Evolutionary conservation across 768 basidiomycete genomes (phyloP), one percentile per base, ranked within the genome.

Genomic region (Nidula microcarpa): DNA sequence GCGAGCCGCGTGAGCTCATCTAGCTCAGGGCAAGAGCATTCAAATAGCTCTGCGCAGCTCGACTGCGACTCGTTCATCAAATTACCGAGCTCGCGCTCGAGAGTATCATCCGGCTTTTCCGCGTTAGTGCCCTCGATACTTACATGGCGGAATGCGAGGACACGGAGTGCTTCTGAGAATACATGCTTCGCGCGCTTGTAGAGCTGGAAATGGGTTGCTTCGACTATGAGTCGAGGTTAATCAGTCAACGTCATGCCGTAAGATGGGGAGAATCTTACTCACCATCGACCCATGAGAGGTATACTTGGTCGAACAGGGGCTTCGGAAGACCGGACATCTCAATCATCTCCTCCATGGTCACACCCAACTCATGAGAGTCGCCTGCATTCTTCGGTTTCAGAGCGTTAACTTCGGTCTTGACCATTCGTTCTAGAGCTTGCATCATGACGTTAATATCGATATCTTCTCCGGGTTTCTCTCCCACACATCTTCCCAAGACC

Each of bases 181-280:
- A 93, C 89, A 62, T 95, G 94, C 63, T 81, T 84, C 4, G 87
- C 82, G 52, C 94, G 83, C 58, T 86, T 87, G 75, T 89, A 91
- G 13, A 95, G 69, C 64, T 92, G 86, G 74, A 94, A 94, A 67
- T 85, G 74, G 1, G 81, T 83, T 10, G 90, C 84, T 68, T 94
- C 87, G 37, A 91, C 91, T 91, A 62, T n/a, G n/a, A n/a, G n/a
- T n/a, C n/a, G n/a, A n/a, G n/a, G n/a, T n/a, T 57, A 49, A 18
- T 16, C 33, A 16, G 43, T 39, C 9, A 10, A 49, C 11, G 10
- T 6, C 18, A 23, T 23, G 17, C 7, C 8, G 16, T 53, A 6
- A 17, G 7, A 49, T n/a, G 5, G 18, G 13, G 47, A 4, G 18
- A 50, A 23, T 10, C 10, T n/a, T 36, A 62, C 85, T 51, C 54